These are phyloP conservation scores for Mycena alexandri DNA, from an alignment of 768 basidiomycete species.

Conservation along the genomic window DNA sequence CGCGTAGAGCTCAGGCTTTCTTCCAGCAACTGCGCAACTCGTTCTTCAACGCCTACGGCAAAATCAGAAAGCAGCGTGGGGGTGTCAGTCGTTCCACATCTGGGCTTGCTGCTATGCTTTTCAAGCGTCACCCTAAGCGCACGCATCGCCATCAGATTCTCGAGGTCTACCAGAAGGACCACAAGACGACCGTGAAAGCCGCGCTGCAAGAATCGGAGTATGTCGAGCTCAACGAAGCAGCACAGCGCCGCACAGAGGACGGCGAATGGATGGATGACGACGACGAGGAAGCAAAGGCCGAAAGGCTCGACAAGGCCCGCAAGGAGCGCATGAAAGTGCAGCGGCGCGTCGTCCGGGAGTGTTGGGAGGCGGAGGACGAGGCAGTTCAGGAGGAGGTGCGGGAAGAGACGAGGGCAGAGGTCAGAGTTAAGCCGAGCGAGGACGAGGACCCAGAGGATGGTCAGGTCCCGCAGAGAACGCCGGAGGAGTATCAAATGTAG, in stretches of 20 bases:
- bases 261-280: conserved; percentile 25
- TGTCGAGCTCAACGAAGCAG: conserved; percentile 2
- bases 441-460: background rate
- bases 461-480: background rate
- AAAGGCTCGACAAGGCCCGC: background rate
- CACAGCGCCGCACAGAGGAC: conserved; percentile 5
- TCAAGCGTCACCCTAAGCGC: conserved; percentile 7
- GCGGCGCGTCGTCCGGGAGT: conserved; percentile 1
- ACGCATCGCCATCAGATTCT: conserved; percentile 19
- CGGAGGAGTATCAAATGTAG: conserved; percentile 16
- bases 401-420: background rate
- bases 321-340: background rate
- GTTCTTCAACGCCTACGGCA: conserved; percentile 7
- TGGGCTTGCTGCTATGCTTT: background rate
- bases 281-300: background rate
- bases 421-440: background rate
- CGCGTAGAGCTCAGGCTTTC: background rate
- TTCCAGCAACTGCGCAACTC: conserved; percentile 5
- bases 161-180: background rate
- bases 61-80: background rate
- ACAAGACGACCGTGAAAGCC: background rate
- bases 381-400: background rate
- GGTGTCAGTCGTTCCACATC: background rate
- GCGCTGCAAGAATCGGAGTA: background rate
- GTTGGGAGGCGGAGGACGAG: background rate